Evolutionary conservation across 768 basidiomycete species (phyloP), one percentile per base, ranked within the genome.

Genomic region (Lanmaoa rubissima): DNA sequence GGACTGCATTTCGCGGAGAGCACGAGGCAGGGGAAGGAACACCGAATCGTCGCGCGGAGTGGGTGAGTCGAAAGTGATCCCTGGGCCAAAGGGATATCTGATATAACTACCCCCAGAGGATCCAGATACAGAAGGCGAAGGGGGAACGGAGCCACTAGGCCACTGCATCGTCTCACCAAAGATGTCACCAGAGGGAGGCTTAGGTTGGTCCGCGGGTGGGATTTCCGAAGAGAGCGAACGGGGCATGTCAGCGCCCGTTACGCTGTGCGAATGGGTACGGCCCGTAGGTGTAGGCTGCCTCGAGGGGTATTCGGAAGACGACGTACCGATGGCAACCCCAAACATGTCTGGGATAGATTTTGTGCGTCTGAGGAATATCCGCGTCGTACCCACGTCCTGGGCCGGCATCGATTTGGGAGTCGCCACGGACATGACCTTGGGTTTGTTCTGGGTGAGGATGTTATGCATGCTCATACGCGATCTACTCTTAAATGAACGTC

Each of bases 1-100:
- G 0, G 88, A 90, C 61, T 92, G 90, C 86, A 92, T 89, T 68
- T 87, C 87, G 24, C 90, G 86, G n/a, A 94, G 69, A 42, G 78
- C 75, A 5, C 81, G 83, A 1, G 83, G 79, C 2, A 80, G 62
- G 5, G 77, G 75, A 5, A 83, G 67, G 47, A 73, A 76, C 17
- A 82, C 70, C 1, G 75, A 51, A 1, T 74, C 70, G 9, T 78
- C 75, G 35, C 73, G 77, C 57, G 79, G 75, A 1, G 77, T 69
- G 4, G 86, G 87, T 0, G 82, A 77, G 53, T 85, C 84, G 62
- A 87, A 91, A 3, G 74, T 60, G 32, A 91, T 78, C 9, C 82
- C 82, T 5, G 74, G 67, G 16, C 89, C 89, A 66, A 90, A 90
- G 1, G 90, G 89, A 59, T 82, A 70, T 3, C 70, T 43, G 11